Evolutionary conservation across 306 rosid genomes (phyloP), one percentile per base, ranked within the genome.

Genomic region (Canavalia gladiata): DNA sequence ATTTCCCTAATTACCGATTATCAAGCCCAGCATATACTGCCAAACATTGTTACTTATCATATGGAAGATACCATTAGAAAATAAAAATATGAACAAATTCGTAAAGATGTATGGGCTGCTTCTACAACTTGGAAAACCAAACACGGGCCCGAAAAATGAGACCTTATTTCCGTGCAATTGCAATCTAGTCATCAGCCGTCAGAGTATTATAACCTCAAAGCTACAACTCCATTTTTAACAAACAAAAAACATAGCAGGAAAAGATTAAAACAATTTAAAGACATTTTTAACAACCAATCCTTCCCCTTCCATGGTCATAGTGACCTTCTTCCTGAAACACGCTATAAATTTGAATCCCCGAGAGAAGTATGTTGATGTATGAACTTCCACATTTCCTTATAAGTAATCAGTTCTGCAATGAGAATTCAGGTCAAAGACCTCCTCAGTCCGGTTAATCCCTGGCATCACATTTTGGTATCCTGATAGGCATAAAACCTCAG

Each of bases 311-410:
- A 35, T 52, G 74, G 52, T 81, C 77, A 50, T 75, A 50, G 81
- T 72, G 75, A 68, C 76, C 70, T 82, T 84, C 82, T 82, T 87
- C 80, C 77, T 78, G 59, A 76, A 86, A 77, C 74, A 71, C 75
- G 79, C 72, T 67, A 71, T 65, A 54, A 76, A 55, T 75, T 66
- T 54, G 82, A 83, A 77, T 49, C 77, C 67, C 86, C 60, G 55
- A 54, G 42, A 47, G 42, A 78, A 78, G 62, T 37, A 57, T 39
- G 49, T 39, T 35, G 76, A 72, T 46, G 74, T 63, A 67, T 30
- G 68, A 83, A 31, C 66, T 84, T 88, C 75, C 89, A 76, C 89
- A 83, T 55, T 75, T 84, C 83, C 60, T 78, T 51, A 41, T 49
- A 65, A 72, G 78, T 54, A 43, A 76, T 84, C 86, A 80, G 55